Conservation (phyloP, 371 early-diverging fungal genomes). For the Choanephora cucurbitarum region DNA sequence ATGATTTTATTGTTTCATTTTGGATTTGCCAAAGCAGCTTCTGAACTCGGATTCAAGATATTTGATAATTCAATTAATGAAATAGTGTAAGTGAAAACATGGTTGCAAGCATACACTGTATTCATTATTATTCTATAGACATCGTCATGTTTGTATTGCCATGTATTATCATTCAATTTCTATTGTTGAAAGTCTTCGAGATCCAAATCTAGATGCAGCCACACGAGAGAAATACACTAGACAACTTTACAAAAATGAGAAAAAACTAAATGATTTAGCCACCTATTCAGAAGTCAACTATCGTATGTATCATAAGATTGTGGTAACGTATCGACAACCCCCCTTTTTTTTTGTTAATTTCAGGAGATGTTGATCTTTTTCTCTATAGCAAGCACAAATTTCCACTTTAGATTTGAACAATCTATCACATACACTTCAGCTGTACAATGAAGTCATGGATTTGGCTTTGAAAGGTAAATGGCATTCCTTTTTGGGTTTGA, state of each 20-base stretch:
- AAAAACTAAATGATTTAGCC: slow-evolving; percentile 30
- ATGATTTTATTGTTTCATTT: slow-evolving; percentile 48
- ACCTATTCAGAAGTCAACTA: slow-evolving; percentile 37
- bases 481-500: slow-evolving; percentile 34
- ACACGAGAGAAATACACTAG: slow-evolving; percentile 23
- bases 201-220: slow-evolving; percentile 20
- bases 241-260: slow-evolving; percentile 25
- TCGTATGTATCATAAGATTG: slow-evolving; percentile 37
- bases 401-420: slow-evolving; percentile 22
- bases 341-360: too few species aligned
- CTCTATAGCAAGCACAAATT: slow-evolving; percentile 34
- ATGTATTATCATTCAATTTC: slow-evolving; percentile 44
- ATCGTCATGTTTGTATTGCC: slow-evolving; percentile 44
- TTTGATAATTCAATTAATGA: slow-evolving; percentile 31
- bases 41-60: slow-evolving; percentile 38
- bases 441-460: slow-evolving; percentile 38
- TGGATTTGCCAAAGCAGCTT: slow-evolving; percentile 39
- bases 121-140: slow-evolving; percentile 15
- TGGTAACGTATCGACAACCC: too few species aligned
- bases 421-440: slow-evolving; percentile 5
- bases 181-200: slow-evolving; percentile 37
- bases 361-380: slow-evolving; percentile 1
- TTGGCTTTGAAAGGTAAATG: slow-evolving; percentile 28
- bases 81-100: slow-evolving; percentile 24
- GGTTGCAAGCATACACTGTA: neutral